Conservation (phyloP, 306 rosid species). For the Prunus davidiana region DNA sequence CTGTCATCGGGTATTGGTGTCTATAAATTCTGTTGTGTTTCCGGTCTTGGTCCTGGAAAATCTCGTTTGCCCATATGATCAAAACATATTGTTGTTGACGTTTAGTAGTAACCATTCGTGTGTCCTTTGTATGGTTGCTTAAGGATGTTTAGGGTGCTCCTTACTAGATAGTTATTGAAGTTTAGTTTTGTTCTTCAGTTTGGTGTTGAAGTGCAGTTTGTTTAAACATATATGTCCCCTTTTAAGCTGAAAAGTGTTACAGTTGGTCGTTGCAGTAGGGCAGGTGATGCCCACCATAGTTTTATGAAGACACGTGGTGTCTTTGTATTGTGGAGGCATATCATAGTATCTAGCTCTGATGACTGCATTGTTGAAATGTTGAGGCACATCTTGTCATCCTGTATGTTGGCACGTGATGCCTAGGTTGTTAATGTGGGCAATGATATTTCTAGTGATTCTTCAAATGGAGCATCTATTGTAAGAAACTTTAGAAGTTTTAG, state of each 20-base stretch:
- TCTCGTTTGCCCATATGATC: too few species aligned
- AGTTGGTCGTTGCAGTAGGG: not conserved
- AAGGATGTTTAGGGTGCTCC: not conserved
- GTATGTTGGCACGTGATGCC: not conserved
- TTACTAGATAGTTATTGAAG: too few species aligned
- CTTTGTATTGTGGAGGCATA: not conserved
- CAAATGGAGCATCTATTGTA: not conserved
- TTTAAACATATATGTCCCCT: not conserved
- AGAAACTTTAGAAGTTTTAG: not conserved
- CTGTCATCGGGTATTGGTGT: too few species aligned
- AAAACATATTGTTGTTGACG: too few species aligned
- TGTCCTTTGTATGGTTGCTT: not conserved
- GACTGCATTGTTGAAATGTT: not conserved
- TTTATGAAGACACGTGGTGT: not conserved
- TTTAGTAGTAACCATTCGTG: not conserved
- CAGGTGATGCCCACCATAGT: not conserved
- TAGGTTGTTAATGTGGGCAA: not conserved
- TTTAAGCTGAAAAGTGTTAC: too few species aligned
- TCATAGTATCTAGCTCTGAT: too few species aligned
- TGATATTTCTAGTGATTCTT: not conserved
- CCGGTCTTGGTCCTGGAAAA: too few species aligned
- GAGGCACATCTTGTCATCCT: not conserved
- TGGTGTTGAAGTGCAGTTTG: not conserved
- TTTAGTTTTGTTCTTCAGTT: too few species aligned
- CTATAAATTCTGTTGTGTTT: too few species aligned